These are phyloP conservation scores for Kickxella alabastrina DNA, from an alignment of 192 early-diverging fungal genomes.

Conservation along the genomic window DNA sequence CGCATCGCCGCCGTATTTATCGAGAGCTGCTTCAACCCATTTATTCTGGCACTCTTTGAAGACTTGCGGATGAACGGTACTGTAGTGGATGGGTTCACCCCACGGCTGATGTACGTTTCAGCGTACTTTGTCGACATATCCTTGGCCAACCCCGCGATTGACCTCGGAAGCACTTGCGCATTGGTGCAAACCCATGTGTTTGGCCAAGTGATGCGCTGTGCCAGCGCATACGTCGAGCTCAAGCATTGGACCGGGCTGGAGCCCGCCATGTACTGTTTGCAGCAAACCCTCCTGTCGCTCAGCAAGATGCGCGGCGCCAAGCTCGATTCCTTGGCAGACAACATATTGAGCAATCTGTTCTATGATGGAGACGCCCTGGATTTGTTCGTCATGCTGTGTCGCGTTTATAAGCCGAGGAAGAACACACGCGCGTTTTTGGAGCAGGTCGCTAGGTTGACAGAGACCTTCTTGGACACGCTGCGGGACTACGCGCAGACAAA, in stretches of 20 bases:
- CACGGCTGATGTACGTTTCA: constrained; percentile 34
- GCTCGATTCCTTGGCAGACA: constrained; percentile 32
- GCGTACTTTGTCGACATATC: constrained; percentile 50
- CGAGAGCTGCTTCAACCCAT: constrained; percentile 48
- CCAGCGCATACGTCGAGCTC: constrained; percentile 39
- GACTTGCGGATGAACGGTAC: constrained; percentile 16
- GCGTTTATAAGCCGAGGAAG: constrained; percentile 34
- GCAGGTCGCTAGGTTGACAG: constrained; percentile 28
- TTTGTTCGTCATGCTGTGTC: constrained; percentile 41
- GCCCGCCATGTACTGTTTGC: constrained; percentile 47
- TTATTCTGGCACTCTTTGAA: constrained; percentile 37
- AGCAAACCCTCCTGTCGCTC: constrained; percentile 36
- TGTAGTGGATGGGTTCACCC: constrained; percentile 13
- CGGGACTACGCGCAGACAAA: constrained; percentile 22
- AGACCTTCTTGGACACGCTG: constrained; percentile 37
- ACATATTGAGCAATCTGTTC: constrained; percentile 44
- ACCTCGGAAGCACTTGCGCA: constrained; percentile 34
- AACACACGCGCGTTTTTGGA: constrained; percentile 26
- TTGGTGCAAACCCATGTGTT: constrained; percentile 36
- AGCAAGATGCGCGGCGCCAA: constrained; percentile 36
- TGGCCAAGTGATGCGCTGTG: constrained; percentile 33
- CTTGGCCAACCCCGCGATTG: constrained; percentile 39
- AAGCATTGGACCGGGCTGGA: constrained; percentile 31
- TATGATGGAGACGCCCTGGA: constrained; percentile 49
- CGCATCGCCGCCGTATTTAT: constrained; percentile 34